Evolutionary conservation across 2,329 filamentous ascomycete genomes (phyloP).

Genomic region (Fusarium pseudonygamai): DNA sequence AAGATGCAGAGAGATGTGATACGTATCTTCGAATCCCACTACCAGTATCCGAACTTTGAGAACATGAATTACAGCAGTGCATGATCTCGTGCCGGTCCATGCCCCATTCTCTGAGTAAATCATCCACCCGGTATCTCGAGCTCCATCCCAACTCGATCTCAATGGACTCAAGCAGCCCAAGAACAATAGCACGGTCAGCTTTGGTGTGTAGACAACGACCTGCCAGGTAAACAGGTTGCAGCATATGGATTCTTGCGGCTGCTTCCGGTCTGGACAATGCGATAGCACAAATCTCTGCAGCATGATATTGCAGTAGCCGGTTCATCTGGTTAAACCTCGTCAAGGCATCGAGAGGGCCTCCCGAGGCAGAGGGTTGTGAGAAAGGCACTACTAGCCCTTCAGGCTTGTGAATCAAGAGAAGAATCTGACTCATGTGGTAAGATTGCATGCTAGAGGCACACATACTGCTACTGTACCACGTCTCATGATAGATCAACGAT

Average conservation of each 20-base stretch:
- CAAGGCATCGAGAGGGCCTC: not conserved
- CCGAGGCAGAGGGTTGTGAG: not conserved
- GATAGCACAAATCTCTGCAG: not conserved
- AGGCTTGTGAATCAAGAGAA: not conserved
- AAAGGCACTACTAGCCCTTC: no score
- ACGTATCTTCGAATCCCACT: not conserved
- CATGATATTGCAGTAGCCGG: not conserved
- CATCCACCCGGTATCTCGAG: not conserved
- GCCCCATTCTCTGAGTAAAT: not conserved
- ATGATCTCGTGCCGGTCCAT: not conserved
- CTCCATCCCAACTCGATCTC: not conserved
- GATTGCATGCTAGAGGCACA: not conserved
- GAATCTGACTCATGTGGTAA: not conserved
- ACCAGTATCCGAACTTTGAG: not conserved
- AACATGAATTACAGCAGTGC: not conserved
- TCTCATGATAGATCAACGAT: not conserved
- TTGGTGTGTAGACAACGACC: not conserved
- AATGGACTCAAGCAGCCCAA: not conserved
- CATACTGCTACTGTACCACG: not conserved
- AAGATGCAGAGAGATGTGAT: fast-evolving
- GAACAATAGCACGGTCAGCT: not conserved
- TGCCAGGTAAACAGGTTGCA: not conserved
- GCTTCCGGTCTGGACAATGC: not conserved
- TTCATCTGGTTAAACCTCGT: not conserved
- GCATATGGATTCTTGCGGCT: not conserved